Base-by-base conservation (phyloP, 1,284 basidiomycete genomes). In the Earliella scabrosa region DNA sequence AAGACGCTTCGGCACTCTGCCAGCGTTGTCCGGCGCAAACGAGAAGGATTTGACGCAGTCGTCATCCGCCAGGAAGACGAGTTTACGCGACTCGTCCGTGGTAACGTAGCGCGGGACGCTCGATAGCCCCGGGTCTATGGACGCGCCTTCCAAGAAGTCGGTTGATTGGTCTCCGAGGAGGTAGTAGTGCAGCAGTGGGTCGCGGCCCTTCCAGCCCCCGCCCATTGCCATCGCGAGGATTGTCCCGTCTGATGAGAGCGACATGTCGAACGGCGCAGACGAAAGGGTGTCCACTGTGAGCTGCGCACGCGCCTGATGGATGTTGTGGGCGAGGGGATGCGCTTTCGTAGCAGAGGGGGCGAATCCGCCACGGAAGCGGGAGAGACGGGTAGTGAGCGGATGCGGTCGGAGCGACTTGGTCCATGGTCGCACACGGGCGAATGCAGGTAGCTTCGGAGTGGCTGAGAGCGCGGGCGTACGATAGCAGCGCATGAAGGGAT, bases 201-300 rank as follows among this genome's bases (percentile, higher is more conserved):
- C 65, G 29, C 73, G 69, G 38, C 71, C 66, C 60, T 76, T 78
- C 59, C 66, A 78, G 5, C 77, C 76, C 7, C 71, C 69, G 14
- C 65, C 65, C 6, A 60, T 50, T 2, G 63, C 36, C 14, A 74
- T 36, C 0, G 69, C 66, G 10, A 78, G 53, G 43, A 69, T 71
- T 3, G 65, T 60, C 0, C 68, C 71, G 20, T 56, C 63, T 1
- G 64, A 38, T 11, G 73, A 72, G 1, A 75, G 50, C 16, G 48
- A 40, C 45, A 76, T 51, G 13, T 49, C 49, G 13, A 60, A 54
- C 6, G 73, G 71, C 7, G 70, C 66, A 2, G 43, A n/a, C 18
- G n/a, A n/a, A n/a, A 70, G 64, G 5, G 50, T 44, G n/a, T 67
- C 63, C 36, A 57, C 59, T 3, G 62, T 62, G 26, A 63, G 52